Evolutionary conservation across 305 asterid species (phyloP), one percentile per base, ranked within the genome.

Genomic region (Stenogyne calaminthoides): DNA sequence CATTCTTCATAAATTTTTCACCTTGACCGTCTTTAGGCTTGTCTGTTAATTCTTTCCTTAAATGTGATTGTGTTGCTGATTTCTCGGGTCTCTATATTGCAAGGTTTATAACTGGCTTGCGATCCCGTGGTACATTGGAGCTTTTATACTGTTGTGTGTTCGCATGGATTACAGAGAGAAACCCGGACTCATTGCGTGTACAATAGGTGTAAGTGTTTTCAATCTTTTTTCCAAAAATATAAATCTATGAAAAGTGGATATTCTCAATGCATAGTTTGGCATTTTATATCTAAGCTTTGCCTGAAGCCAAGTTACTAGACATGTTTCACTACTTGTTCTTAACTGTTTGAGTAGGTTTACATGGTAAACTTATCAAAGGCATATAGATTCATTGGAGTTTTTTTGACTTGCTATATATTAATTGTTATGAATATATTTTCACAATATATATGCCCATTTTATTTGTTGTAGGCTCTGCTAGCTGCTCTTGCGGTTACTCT

Each of bases 111-210:
- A 67, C 64, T 64, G 98, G 98, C 22, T 93, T 68, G 91, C 94
- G 29, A 69, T 93, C 64, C 97, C 97, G 55, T 93, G 98, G 98
- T 93, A 91, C 73, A 79, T 93, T 61, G 98, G 97, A 80, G 96
- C 96, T 69, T 83, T 88, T 75, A 73, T 93, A 62, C 81, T 93
- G 80, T 22, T 89, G 66, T 93, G 96, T 75, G 96, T 84, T 73
- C 86, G 92, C 64, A 66, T 93, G 81, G 97, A 93, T 80, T 76
- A 91, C 88, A 82, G 97, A 82, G 98, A 93, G 83, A 93, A 91
- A 78, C 86, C 97, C 27, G 98, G 98, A 16, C 96, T 93, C 73
- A 65, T 93, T 79, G 97, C 93, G 1, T 93, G 98, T 80, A 72
- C 92, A 46, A 59, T 93, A 70, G 98, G 90, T 36, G 98, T 93